Conservation (phyloP, 441 rosid species). For the Eutrema salsugineum region DNA sequence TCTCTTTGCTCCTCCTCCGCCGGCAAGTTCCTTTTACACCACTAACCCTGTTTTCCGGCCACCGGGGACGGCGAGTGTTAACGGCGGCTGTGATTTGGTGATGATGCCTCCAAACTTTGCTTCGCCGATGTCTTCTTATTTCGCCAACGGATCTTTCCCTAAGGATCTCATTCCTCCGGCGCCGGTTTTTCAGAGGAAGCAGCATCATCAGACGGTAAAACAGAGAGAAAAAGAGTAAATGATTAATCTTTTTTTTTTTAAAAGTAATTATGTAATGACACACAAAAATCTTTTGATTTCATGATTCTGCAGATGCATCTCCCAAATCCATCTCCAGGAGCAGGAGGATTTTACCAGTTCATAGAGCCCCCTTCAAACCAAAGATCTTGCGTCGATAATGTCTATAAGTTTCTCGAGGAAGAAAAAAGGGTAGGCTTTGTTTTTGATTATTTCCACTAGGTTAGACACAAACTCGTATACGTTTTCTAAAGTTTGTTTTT, state of each 20-base stretch:
- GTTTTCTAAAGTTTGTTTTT: not conserved
- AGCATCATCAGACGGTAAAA: not conserved
- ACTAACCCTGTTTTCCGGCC: not conserved
- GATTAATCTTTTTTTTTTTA: not conserved
- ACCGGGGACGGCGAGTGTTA: not conserved
- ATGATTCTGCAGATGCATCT: slow-evolving; percentile 37
- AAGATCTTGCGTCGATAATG: slow-evolving; percentile 28
- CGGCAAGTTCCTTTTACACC: not conserved
- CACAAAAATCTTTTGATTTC: not conserved
- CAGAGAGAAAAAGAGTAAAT: not conserved
- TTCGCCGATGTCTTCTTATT: slow-evolving; percentile 22
- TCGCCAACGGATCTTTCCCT: slow-evolving; percentile 27
- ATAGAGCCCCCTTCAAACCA: slow-evolving; percentile 84
- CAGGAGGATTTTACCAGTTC: slow-evolving; percentile 34
- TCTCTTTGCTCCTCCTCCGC: not conserved
- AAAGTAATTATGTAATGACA: not conserved
- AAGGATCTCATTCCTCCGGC: slow-evolving; percentile 32
- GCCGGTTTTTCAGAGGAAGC: slow-evolving; percentile 34
- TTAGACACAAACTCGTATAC: not conserved
- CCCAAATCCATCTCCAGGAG: slow-evolving; percentile 17
- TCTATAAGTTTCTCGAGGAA: slow-evolving; percentile 36
- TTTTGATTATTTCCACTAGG: not conserved
- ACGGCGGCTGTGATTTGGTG: not conserved
- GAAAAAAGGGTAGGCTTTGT: slow-evolving; percentile 40
- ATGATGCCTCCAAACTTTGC: slow-evolving; percentile 6